Evolutionary conservation across 352 stramenopile genomes (phyloP).

Genomic region (Phytophthora litchii): DNA sequence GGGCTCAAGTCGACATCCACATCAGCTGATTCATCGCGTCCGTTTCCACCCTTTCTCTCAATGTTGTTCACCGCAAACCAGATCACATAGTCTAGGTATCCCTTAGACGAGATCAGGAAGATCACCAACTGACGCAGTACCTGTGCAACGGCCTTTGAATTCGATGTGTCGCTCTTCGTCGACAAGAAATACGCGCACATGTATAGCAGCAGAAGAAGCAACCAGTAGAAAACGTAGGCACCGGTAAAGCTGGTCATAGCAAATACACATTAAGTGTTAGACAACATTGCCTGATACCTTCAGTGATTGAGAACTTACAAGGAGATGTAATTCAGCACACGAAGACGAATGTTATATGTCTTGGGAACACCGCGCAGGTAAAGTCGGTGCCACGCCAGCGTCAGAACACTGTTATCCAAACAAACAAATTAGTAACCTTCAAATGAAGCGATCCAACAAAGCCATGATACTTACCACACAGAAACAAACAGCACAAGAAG

Average conservation of each 20-base stretch:
- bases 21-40: constrained; percentile 68
- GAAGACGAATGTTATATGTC: constrained; percentile 90
- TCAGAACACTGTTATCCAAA: constrained; percentile 60
- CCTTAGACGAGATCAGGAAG: constrained; percentile 85
- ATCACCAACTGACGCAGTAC: constrained; percentile 83
- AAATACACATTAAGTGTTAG: constrained; percentile 5
- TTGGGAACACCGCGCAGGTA: constrained; percentile 86
- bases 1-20: constrained; percentile 87
- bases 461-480: constrained; percentile 53
- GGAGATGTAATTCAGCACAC: constrained; percentile 89
- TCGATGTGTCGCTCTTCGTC: constrained; percentile 64
- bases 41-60: constrained; percentile 57
- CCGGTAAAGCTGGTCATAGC: constrained; percentile 67
- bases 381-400: constrained; percentile 82
- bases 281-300: neutral
- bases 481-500: constrained; percentile 86
- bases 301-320: constrained; percentile 53
- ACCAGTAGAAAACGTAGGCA: constrained; percentile 90
- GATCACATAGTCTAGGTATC: constrained; percentile 89
- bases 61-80: constrained; percentile 92
- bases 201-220: constrained; percentile 85
- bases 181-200: constrained; percentile 91
- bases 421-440: constrained; percentile 2
- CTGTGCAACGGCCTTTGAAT: constrained; percentile 67
- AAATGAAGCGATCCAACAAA: neutral